Percentiles rank a stretch among this genome's conserved stretches.
These are phyloP conservation scores for Zasmidium citrigriseum DNA, from an alignment of 2,329 filamentous ascomycete genomes.

Conservation along the genomic window DNA sequence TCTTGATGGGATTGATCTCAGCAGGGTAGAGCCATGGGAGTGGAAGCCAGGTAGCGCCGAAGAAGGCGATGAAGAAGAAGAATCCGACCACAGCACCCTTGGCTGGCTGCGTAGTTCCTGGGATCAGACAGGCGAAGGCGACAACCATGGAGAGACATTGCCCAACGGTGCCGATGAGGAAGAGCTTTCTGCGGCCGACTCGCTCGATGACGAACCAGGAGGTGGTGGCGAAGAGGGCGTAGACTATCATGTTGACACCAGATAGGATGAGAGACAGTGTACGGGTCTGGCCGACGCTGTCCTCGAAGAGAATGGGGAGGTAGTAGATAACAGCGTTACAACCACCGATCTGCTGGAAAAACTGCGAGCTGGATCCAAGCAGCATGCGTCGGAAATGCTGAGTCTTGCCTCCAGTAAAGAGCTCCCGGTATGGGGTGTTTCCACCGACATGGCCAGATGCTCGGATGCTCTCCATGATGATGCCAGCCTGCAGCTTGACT, in stretches of 20 bases:
- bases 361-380: constrained; percentile 59
- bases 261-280: constrained; percentile 47
- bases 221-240: constrained; percentile 47
- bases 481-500: constrained; percentile 61
- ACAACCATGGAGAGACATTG: constrained; percentile 59
- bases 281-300: constrained; percentile 52
- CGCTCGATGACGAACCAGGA: constrained; percentile 65
- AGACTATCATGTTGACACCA: constrained; percentile 40
- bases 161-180: constrained; percentile 47
- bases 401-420: constrained; percentile 64
- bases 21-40: constrained; percentile 36
- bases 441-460: constrained; percentile 44
- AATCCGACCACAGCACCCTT: constrained; percentile 60
- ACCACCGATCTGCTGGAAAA: constrained; percentile 63
- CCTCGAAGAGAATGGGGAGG: constrained; percentile 43
- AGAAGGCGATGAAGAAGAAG: constrained; percentile 70
- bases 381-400: constrained; percentile 67
- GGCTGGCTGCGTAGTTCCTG: constrained; percentile 36
- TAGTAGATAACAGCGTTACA: constrained; percentile 52
- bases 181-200: constrained; percentile 51
- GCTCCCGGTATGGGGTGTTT: constrained; percentile 50
- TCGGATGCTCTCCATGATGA: constrained; percentile 62
- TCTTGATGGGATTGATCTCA: constrained; percentile 56
- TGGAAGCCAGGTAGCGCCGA: constrained; percentile 56
- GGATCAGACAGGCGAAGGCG: constrained; percentile 43